These are phyloP conservation scores for Aspergillus ellipticus DNA, from an alignment of 495 filamentous ascomycete genomes.

Conservation along the genomic window DNA sequence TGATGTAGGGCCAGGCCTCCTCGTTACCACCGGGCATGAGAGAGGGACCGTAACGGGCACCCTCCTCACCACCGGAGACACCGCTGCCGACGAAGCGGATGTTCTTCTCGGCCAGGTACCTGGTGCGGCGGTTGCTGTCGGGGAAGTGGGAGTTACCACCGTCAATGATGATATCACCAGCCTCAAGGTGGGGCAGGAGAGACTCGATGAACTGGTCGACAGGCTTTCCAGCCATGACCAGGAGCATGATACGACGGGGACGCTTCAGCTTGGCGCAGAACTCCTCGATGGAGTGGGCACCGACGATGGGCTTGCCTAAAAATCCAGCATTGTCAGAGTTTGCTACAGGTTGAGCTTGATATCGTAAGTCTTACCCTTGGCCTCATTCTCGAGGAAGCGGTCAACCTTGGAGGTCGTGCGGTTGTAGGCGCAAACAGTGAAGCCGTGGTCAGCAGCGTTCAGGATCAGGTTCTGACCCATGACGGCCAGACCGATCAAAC, in stretches of 20 bases:
- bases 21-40: slow-evolving; percentile 99
- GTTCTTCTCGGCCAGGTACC: slow-evolving; percentile 78
- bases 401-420: slow-evolving; percentile 97
- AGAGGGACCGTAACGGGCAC: slow-evolving; percentile 93
- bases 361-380: slow-evolving; percentile 62
- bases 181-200: slow-evolving; percentile 81
- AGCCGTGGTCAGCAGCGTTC: slow-evolving; percentile 94
- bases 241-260: slow-evolving; percentile 92
- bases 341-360: background rate
- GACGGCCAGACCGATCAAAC: slow-evolving; percentile 99
- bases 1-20: slow-evolving; percentile 96
- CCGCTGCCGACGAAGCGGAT: slow-evolving; percentile 95
- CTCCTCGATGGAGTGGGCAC: slow-evolving; percentile 90
- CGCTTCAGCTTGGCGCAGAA: slow-evolving; percentile 94
- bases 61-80: slow-evolving; percentile 99
- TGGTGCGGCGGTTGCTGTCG: slow-evolving; percentile 92
- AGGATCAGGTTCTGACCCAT: slow-evolving; percentile 99
- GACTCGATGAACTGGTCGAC: slow-evolving; percentile 98
- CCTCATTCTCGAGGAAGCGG: slow-evolving; percentile 88
- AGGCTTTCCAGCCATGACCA: slow-evolving; percentile 95
- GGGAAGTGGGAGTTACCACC: slow-evolving; percentile 99
- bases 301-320: slow-evolving; percentile 82
- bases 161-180: slow-evolving; percentile 98
- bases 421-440: slow-evolving; percentile 96
- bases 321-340: background rate